Conservation (phyloP, 495 filamentous ascomycete species). For the Penicillium atrosanguineum region DNA sequence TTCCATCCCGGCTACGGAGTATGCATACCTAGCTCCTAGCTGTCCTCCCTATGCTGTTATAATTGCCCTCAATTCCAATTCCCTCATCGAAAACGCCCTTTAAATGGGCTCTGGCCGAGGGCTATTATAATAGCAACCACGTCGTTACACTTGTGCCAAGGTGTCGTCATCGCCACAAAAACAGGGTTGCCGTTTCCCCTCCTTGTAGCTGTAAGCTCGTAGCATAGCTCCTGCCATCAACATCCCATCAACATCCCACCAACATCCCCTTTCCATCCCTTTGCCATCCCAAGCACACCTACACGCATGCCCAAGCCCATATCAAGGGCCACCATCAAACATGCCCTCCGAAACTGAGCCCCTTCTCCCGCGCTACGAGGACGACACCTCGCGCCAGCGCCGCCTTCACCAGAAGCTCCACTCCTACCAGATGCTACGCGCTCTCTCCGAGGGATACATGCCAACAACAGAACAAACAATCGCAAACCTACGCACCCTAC, state of each 20-base stretch:
- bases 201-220: background rate
- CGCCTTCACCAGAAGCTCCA: slow-evolving; percentile 82
- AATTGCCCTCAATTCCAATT: background rate
- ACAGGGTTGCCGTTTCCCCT: background rate
- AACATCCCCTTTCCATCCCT: no score
- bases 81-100: no score
- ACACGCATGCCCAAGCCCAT: background rate
- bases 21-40: background rate
- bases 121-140: background rate
- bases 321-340: slow-evolving; percentile 10
- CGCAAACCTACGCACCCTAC: slow-evolving; percentile 74
- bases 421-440: slow-evolving; percentile 85
- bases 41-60: no score
- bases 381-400: slow-evolving; percentile 77
- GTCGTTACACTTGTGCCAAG: background rate
- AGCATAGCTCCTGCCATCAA: background rate
- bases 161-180: background rate
- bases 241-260: background rate
- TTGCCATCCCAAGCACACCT: background rate
- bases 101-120: no score
- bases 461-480: slow-evolving; percentile 84
- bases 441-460: slow-evolving; percentile 83
- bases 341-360: slow-evolving; percentile 68
- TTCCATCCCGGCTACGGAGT: background rate
- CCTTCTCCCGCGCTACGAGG: slow-evolving; percentile 78